Conservation (phyloP, 805 yeast species). For the Teunomyces aglyptinius region DNA sequence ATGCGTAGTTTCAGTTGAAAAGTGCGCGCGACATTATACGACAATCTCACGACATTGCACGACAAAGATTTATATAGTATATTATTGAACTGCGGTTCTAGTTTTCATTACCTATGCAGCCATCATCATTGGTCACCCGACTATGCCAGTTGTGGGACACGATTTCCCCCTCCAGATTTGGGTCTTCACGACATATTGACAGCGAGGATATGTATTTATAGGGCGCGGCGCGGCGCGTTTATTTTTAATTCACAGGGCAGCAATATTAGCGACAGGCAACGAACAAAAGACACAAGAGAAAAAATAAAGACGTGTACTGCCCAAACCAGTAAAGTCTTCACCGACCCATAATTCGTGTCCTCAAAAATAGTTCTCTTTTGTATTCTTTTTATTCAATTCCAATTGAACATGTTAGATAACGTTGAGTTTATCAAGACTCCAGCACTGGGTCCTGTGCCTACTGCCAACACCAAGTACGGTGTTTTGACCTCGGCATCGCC, state of each 20-base stretch:
- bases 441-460: conserved; percentile 34
- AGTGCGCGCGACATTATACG: background rate
- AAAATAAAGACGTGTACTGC: background rate
- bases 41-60: background rate
- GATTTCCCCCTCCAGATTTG: too few species aligned
- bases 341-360: background rate
- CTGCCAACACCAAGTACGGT: conserved; percentile 34
- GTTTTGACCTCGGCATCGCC: conserved; percentile 49
- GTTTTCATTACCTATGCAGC: too few species aligned
- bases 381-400: background rate
- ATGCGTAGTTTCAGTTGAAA: conserved; percentile 1
- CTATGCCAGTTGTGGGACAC: too few species aligned
- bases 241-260: too few species aligned
- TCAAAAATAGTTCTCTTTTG: background rate
- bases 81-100: too few species aligned
- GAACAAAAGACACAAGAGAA: too few species aligned
- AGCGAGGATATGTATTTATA: too few species aligned
- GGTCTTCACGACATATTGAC: too few species aligned
- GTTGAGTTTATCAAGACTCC: conserved; percentile 65
- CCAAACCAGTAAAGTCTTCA: background rate
- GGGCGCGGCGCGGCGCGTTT: too few species aligned
- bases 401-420: conserved; percentile 31
- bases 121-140: too few species aligned
- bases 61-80: too few species aligned
- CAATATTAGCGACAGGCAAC: too few species aligned